phyloP scores from a whole-genome alignment of 2,329 filamentous ascomycete species.

The Neonectria ditissima region DNA sequence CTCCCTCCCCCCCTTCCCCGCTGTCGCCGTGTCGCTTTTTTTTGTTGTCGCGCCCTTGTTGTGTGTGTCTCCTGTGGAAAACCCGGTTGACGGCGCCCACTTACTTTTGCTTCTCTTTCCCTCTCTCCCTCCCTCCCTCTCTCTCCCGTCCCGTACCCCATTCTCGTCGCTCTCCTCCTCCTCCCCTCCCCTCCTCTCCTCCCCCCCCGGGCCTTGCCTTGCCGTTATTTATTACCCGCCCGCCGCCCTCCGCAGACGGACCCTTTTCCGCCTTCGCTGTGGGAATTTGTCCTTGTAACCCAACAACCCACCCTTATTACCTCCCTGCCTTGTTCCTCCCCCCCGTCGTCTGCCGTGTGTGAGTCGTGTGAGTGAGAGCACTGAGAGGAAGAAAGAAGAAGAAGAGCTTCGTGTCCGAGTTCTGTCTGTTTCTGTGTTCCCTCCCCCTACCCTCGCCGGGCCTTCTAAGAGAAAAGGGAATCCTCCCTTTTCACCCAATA shows the following conservation, averaged over 20 bases:
- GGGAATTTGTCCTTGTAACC: conserved; percentile 30
- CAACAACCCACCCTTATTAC: conserved; percentile 9
- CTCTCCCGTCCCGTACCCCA: conserved; percentile 10
- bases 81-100: conserved; percentile 27
- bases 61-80: conserved; percentile 16
- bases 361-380: conserved; percentile 13
- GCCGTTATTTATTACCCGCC: conserved; percentile 4
- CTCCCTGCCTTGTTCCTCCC: conserved; percentile 8
- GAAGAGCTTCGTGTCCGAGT: conserved; percentile 18
- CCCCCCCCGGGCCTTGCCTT: background rate
- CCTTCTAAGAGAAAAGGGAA: conserved; percentile 18
- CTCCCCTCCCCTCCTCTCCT: background rate
- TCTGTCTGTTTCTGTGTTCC: conserved; percentile 27
- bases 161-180: background rate
- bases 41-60: conserved; percentile 6
- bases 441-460: conserved; percentile 5
- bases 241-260: conserved; percentile 19
- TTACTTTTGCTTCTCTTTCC: conserved; percentile 16
- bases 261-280: conserved; percentile 32
- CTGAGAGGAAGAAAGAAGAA: background rate
- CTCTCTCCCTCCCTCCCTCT: conserved; percentile 2
- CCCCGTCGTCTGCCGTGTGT: conserved; percentile 13
- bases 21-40: background rate
- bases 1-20: background rate
- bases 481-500: background rate